phyloP scores from a whole-genome alignment of 2,329 filamentous ascomycete genomes.

The Epichloe amarillans region DNA sequence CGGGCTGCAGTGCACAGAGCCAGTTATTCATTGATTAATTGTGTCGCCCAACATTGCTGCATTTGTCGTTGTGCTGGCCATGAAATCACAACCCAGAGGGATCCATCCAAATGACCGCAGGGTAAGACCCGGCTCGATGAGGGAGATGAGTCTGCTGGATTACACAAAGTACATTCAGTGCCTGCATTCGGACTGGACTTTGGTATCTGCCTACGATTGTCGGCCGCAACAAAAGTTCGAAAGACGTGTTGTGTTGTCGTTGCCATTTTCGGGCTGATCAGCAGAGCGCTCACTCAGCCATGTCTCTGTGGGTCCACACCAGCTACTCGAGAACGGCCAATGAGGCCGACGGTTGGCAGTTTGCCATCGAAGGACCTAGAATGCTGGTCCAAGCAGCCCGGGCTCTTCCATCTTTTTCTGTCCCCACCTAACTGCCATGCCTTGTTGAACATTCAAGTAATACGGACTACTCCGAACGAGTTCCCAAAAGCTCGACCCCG shows the following conservation, averaged over 20 bases:
- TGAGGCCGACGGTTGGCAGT: constrained; percentile 14
- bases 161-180: too few relatives aligned
- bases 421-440: constrained; percentile 7
- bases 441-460: background rate
- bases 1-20: background rate
- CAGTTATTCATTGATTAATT: background rate
- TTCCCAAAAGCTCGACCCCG: background rate
- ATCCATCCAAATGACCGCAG: too few relatives aligned
- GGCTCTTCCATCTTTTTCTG: constrained; percentile 14
- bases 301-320: constrained; percentile 8
- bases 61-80: background rate
- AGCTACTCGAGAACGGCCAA: constrained; percentile 15
- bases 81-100: too few relatives aligned
- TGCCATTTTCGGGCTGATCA: too few relatives aligned
- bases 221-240: too few relatives aligned
- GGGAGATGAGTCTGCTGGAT: too few relatives aligned
- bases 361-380: constrained; percentile 31
- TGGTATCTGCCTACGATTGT: too few relatives aligned
- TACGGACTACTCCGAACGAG: background rate
- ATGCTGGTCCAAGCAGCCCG: constrained; percentile 12
- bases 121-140: too few relatives aligned
- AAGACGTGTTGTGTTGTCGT: too few relatives aligned
- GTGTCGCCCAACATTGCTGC: background rate
- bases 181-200: too few relatives aligned
- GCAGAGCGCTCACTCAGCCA: too few relatives aligned